Evolutionary conservation across 2,329 filamentous ascomycete genomes (phyloP).

Genomic region (Ophiostoma novo-ulmi): DNA sequence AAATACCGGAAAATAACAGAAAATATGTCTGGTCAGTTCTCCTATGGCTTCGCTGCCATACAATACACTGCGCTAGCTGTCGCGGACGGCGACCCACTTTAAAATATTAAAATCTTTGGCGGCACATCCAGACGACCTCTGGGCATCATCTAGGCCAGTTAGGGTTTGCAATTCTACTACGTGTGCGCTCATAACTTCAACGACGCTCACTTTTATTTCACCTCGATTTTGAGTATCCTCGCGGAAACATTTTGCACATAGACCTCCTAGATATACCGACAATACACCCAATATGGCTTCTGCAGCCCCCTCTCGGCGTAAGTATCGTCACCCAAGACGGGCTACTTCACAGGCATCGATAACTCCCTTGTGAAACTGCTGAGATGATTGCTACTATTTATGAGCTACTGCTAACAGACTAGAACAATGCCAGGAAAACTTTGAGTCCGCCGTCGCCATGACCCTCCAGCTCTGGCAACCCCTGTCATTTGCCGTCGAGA

Average conservation of each 20-base stretch:
- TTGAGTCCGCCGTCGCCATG: constrained; percentile 85
- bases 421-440: constrained; percentile 57
- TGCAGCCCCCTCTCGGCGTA: constrained; percentile 20
- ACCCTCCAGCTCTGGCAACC: constrained; percentile 82
- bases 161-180: neutral
- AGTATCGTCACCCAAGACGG: neutral
- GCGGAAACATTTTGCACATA: neutral
- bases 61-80: constrained; percentile 3
- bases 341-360: neutral
- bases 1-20: neutral
- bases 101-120: constrained; percentile 18
- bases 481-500: constrained; percentile 79
- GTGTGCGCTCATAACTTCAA: neutral
- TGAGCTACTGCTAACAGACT: constrained; percentile 19
- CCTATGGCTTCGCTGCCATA: neutral
- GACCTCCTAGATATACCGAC: neutral
- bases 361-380: neutral
- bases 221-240: no score
- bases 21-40: neutral
- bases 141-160: neutral
- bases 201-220: neutral
- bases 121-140: neutral
- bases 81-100: constrained; percentile 17
- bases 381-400: neutral
- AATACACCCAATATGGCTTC: constrained; percentile 18